Percentiles rank a stretch among this genome's conserved stretches.
Conservation (phyloP, 306 rosid species). For the Fragaria nilgerrensis region DNA sequence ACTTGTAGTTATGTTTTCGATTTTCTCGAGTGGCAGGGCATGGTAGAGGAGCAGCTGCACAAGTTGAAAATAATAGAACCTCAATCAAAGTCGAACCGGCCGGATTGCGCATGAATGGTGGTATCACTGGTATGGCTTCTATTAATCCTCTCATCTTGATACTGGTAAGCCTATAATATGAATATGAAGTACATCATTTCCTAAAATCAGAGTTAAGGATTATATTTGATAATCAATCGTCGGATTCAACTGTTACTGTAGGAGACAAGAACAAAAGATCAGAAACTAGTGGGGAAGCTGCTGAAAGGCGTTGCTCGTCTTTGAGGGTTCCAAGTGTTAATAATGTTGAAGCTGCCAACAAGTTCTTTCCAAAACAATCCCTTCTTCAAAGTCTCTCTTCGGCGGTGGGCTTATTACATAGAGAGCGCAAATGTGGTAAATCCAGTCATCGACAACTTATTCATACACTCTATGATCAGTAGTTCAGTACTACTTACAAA, state of each 20-base stretch:
- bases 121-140: background rate
- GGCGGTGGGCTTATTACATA: background rate
- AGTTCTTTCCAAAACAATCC: constrained; percentile 1
- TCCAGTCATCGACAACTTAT: background rate
- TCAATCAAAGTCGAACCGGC: background rate
- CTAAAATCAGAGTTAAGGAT: background rate
- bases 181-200: background rate
- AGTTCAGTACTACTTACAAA: background rate
- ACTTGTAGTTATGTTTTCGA: background rate
- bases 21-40: background rate
- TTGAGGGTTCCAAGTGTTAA: background rate
- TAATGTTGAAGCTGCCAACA: constrained; percentile 4
- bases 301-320: background rate
- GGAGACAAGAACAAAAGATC: background rate
- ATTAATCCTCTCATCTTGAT: background rate
- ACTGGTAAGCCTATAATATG: background rate
- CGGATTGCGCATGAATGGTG: background rate
- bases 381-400: constrained; percentile 9
- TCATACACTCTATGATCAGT: background rate
- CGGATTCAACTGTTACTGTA: background rate
- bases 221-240: background rate
- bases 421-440: background rate
- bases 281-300: background rate
- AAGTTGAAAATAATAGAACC: background rate
- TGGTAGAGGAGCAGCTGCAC: background rate